A percentile compares a stretch with the other conserved stretches of the same genome.
Conservation (phyloP, 2,329 filamentous ascomycete genomes). For the Aaosphaeria arxii region DNA sequence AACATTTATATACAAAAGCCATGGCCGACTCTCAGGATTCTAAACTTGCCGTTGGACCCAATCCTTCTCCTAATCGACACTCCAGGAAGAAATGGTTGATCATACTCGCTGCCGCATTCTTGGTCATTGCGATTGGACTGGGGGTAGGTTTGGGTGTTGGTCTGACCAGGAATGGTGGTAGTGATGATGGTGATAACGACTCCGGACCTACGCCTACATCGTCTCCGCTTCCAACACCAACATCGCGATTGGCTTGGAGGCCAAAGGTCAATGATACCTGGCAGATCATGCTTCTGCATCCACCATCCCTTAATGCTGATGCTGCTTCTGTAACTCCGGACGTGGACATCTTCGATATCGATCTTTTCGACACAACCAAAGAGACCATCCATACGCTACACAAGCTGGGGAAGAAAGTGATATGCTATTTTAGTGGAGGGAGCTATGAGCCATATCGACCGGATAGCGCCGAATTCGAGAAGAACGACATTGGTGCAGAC, state of each 20-base stretch:
- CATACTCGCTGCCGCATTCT: too few relatives aligned
- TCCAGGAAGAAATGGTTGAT: too few relatives aligned
- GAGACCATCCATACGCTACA: constrained; percentile 50
- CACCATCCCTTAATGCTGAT: constrained; percentile 34
- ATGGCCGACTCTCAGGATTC: too few relatives aligned
- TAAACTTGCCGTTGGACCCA: too few relatives aligned
- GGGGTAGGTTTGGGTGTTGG: too few relatives aligned
- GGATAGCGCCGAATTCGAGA: constrained; percentile 55
- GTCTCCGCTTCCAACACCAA: constrained; percentile 19
- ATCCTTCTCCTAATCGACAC: too few relatives aligned
- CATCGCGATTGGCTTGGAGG: constrained; percentile 45
- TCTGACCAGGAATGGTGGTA: constrained; percentile 10
- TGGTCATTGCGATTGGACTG: too few relatives aligned
- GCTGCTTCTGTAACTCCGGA: constrained; percentile 44
- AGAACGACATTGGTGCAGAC: constrained; percentile 55
- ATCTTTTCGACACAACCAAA: constrained; percentile 54
- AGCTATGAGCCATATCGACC: constrained; percentile 63
- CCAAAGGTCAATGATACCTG: constrained; percentile 54
- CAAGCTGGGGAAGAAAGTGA: constrained; percentile 55
- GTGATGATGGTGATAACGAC: constrained; percentile 18
- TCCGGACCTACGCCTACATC: constrained; percentile 18
- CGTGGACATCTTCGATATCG: constrained; percentile 60
- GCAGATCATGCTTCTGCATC: constrained; percentile 59
- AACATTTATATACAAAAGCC: too few relatives aligned
- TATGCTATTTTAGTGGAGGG: constrained; percentile 75